phyloP scores from a whole-genome alignment of 2,329 filamentous ascomycete genomes.

The Xenosphaeropsis pyriputrescens region DNA sequence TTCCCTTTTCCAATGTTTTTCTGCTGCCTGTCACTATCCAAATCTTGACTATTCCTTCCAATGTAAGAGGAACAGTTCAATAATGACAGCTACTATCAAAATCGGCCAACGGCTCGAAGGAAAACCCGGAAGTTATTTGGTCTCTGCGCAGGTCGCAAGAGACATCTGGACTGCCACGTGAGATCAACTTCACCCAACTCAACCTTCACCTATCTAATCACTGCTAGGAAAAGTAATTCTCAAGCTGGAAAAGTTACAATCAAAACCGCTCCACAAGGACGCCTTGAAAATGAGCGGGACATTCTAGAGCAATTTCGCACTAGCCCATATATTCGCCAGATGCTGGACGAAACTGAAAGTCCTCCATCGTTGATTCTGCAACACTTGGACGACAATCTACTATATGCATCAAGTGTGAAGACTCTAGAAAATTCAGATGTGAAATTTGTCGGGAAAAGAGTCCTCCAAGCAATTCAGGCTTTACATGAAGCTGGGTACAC shows the following conservation, averaged over 20 bases:
- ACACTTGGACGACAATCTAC: constrained; percentile 4
- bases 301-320: constrained; percentile 9
- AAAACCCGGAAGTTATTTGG: constrained; percentile 10
- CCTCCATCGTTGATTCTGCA: constrained; percentile 10
- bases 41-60: constrained; percentile 5
- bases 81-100: constrained; percentile 8
- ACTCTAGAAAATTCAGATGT: constrained; percentile 7
- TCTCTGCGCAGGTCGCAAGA: constrained; percentile 7
- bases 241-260: constrained; percentile 9
- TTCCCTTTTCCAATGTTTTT: constrained; percentile 4
- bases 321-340: constrained; percentile 8
- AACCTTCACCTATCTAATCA: constrained; percentile 8
- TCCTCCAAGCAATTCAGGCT: constrained; percentile 10
- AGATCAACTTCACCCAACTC: constrained; percentile 7
- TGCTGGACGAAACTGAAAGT: constrained; percentile 11
- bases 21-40: constrained; percentile 5
- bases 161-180: constrained; percentile 11
- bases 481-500: constrained; percentile 11
- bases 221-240: constrained; percentile 8
- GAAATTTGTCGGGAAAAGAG: constrained; percentile 10
- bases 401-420: constrained; percentile 10
- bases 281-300: constrained; percentile 12
- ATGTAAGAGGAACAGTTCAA: constrained; percentile 5
- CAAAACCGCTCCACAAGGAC: constrained; percentile 8
- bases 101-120: constrained; percentile 10